phyloP scores from a whole-genome alignment of 73 alveolate species.

The Durusdinium trenchii region DNA sequence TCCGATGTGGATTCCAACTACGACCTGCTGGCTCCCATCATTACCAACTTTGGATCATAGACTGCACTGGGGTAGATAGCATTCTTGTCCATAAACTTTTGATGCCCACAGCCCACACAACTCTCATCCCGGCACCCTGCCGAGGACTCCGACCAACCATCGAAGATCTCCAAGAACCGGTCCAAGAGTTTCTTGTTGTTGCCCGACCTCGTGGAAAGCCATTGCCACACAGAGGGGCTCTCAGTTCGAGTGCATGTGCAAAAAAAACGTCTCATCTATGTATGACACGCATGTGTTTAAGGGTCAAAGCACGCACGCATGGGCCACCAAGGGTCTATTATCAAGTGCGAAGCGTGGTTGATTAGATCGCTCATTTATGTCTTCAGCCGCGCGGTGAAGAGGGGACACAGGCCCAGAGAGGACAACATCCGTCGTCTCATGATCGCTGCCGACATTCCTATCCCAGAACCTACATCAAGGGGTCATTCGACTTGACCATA shows the following conservation, averaged over 20 bases:
- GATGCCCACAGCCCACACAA: not conserved
- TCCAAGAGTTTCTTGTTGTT: not conserved
- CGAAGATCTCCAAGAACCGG: not conserved
- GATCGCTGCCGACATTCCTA: conserved; percentile 16
- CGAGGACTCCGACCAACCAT: conserved; percentile 31
- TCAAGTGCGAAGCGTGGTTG: conserved; percentile 14
- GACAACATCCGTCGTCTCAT: not conserved
- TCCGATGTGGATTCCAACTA: too few relatives aligned
- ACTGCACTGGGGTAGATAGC: not conserved
- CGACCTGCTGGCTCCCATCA: not conserved
- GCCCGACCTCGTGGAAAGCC: conserved; percentile 36
- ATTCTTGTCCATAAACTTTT: too few relatives aligned
- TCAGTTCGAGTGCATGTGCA: not conserved
- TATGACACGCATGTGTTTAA: too few relatives aligned
- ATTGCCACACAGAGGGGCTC: not conserved
- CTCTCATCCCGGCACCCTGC: not conserved
- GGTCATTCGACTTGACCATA: too few relatives aligned
- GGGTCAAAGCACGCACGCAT: not conserved
- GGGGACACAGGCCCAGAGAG: conserved; percentile 31
- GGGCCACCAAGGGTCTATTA: not conserved
- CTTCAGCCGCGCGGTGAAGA: not conserved
- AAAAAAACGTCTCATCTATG: not conserved
- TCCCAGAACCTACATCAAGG: conserved; percentile 3
- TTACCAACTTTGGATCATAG: not conserved
- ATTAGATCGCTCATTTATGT: not conserved